A percentile compares a stretch with the other conserved stretches of the same genome.
Evolutionary conservation across 352 stramenopile genomes (phyloP).

Genomic region (Phytophthora crassamura): DNA sequence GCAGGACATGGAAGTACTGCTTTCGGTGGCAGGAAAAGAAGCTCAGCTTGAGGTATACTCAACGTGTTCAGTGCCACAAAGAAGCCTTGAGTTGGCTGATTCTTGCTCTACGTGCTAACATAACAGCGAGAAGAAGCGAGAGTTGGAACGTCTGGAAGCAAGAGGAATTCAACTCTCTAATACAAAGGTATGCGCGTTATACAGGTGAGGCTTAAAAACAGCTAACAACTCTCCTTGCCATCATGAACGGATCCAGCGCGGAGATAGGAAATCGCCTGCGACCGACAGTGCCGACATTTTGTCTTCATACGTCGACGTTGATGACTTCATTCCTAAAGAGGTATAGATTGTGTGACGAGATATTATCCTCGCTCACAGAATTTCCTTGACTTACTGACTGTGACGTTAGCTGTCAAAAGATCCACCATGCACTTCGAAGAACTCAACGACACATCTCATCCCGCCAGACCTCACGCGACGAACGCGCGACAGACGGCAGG

Average conservation of each 20-base stretch:
- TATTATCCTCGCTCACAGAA: not conserved
- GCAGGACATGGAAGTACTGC: constrained; percentile 48
- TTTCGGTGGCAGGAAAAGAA: constrained; percentile 72
- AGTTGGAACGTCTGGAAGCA: constrained; percentile 20
- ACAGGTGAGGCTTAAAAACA: not conserved
- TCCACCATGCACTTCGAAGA: constrained; percentile 16
- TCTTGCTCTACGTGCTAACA: not conserved
- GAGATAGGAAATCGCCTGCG: constrained; percentile 7
- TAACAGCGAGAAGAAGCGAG: constrained; percentile 26
- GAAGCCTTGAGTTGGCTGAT: not conserved
- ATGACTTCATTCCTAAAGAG: constrained; percentile 53
- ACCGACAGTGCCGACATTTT: constrained; percentile 22
- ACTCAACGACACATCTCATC: constrained; percentile 23
- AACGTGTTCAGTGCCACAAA: not conserved
- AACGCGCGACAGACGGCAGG: constrained; percentile 25
- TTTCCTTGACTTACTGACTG: not conserved
- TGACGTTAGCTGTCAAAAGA: constrained; percentile 15
- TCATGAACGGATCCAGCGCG: constrained; percentile 5
- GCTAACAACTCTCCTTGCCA: not conserved
- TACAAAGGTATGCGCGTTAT: constrained; percentile 1
- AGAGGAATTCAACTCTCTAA: constrained; percentile 25
- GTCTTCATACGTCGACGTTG: constrained; percentile 58
- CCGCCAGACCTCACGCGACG: constrained; percentile 29
- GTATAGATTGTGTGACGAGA: constrained; percentile 10
- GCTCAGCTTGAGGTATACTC: constrained; percentile 19